phyloP scores from a whole-genome alignment of 2,329 filamentous ascomycete genomes.

The Paraphaeosphaeria minitans region DNA sequence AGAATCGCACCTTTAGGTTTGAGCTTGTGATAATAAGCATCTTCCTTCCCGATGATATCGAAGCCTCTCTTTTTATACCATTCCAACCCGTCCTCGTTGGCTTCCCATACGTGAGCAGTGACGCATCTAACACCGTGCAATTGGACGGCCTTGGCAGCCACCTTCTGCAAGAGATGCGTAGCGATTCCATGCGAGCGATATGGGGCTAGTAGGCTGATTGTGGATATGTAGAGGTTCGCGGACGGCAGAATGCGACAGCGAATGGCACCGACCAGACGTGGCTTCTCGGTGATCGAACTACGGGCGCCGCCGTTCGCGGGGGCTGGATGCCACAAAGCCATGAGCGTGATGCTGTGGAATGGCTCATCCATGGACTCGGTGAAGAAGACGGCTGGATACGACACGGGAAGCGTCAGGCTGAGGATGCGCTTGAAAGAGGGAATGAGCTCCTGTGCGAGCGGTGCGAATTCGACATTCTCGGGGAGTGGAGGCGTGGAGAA shows the following conservation, averaged over 20 bases:
- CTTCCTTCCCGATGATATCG: constrained; percentile 55
- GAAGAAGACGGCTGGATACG: constrained; percentile 66
- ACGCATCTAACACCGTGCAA: constrained; percentile 58
- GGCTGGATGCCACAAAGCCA: constrained; percentile 60
- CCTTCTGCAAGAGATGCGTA: constrained; percentile 55
- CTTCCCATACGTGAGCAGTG: constrained; percentile 68
- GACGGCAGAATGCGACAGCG: constrained; percentile 52
- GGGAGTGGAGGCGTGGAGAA: constrained; percentile 45
- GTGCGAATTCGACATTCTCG: constrained; percentile 59
- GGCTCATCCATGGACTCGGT: constrained; percentile 63
- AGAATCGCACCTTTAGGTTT: constrained; percentile 62
- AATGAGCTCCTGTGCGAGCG: constrained; percentile 59
- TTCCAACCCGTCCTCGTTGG: constrained; percentile 62
- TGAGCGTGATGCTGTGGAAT: constrained; percentile 60
- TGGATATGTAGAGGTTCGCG: constrained; percentile 64
- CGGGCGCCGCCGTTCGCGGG: constrained; percentile 15
- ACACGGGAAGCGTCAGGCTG: constrained; percentile 63
- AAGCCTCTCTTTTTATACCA: constrained; percentile 68
- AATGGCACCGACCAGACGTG: constrained; percentile 53
- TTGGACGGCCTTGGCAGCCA: constrained; percentile 55
- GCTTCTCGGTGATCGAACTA: constrained; percentile 22
- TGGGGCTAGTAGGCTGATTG: constrained; percentile 63
- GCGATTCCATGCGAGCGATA: constrained; percentile 65
- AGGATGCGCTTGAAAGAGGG: constrained; percentile 63
- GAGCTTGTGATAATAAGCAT: constrained; percentile 64